Percentiles rank a stretch among this genome's conserved stretches.
phyloP scores from a whole-genome alignment of 2,329 filamentous ascomycete genomes.

The Trichophyton simii region DNA sequence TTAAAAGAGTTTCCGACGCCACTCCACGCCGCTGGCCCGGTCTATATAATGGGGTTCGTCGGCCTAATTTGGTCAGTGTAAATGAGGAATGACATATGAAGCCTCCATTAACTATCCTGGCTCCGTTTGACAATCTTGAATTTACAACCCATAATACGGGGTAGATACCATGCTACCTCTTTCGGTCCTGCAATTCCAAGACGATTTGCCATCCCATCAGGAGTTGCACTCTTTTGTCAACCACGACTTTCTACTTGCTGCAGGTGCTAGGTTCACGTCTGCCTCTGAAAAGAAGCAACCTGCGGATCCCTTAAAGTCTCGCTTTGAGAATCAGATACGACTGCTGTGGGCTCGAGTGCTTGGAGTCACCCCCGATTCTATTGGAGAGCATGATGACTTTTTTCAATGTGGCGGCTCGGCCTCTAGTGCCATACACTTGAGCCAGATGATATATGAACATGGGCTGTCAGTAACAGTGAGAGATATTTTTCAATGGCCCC shows the following conservation, averaged over 20 bases:
- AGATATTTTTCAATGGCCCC: conserved; percentile 12
- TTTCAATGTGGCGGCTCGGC: conserved; percentile 25
- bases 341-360: neutral
- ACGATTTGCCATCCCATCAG: neutral
- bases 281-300: neutral
- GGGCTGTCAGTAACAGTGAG: conserved; percentile 4
- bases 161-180: neutral
- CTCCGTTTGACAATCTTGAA: neutral
- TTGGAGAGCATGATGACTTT: conserved; percentile 4
- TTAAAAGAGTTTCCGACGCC: no score
- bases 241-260: neutral
- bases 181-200: neutral
- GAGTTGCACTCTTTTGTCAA: neutral
- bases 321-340: neutral
- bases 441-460: neutral
- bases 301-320: neutral
- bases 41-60: neutral
- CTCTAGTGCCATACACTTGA: conserved; percentile 24
- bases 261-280: neutral
- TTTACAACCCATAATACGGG: neutral
- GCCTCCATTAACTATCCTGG: neutral
- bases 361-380: neutral
- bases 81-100: neutral
- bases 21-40: no score
- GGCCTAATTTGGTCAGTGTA: neutral